Evolutionary conservation across 75 land plant genomes (phyloP).

Genomic region (Sequoia sempervirens): DNA sequence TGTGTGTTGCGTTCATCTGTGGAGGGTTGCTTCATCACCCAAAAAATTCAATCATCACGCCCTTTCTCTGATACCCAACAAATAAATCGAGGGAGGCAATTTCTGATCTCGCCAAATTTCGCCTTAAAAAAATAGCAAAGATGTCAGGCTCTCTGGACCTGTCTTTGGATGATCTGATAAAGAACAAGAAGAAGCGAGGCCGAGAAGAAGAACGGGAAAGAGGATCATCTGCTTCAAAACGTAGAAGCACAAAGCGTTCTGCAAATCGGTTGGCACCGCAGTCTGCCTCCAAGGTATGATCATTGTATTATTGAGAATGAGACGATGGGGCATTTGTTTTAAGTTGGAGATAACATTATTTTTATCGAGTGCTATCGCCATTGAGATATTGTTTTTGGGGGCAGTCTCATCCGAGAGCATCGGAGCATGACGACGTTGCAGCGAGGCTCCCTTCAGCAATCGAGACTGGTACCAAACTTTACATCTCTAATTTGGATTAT

Average conservation of each 20-base stretch:
- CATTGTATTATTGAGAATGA: not conserved
- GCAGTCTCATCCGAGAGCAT: slow-evolving; percentile 26
- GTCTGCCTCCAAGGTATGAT: slow-evolving; percentile 44
- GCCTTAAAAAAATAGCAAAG: not conserved
- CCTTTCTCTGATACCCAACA: not conserved
- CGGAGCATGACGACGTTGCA: slow-evolving; percentile 33
- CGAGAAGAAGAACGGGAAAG: slow-evolving; percentile 17
- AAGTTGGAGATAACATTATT: not conserved
- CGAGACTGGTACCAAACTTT: slow-evolving; percentile 22
- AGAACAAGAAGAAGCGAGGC: slow-evolving; percentile 32
- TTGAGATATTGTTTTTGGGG: not conserved
- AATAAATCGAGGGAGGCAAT: not conserved
- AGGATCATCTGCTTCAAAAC: slow-evolving; percentile 46
- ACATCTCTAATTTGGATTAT: slow-evolving; percentile 20
- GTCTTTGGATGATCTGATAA: slow-evolving; percentile 44
- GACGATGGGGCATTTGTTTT: not conserved
- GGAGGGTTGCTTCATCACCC: not conserved
- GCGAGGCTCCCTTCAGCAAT: slow-evolving; percentile 8
- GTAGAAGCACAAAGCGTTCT: slow-evolving; percentile 49
- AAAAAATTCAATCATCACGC: not conserved
- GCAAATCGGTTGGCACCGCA: slow-evolving; percentile 53
- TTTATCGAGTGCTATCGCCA: not conserved
- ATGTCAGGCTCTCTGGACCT: slow-evolving; percentile 28
- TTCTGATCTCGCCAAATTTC: not conserved
- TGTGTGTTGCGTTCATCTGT: not conserved